Evolutionary conservation across 352 stramenopile genomes (phyloP).

Genomic region (Phytophthora macrochlamydospora): DNA sequence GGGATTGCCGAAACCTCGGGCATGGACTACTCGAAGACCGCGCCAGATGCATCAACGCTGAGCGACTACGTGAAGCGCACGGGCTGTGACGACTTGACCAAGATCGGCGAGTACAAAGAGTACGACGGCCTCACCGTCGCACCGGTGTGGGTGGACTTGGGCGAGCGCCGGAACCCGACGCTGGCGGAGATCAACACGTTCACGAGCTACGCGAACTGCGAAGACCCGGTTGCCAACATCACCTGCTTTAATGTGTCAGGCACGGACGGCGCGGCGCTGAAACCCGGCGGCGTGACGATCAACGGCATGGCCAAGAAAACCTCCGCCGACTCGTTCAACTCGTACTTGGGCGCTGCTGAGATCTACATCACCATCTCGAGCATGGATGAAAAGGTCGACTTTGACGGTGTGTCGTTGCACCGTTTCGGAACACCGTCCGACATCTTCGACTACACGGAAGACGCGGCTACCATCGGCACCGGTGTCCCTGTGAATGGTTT

Average conservation of each 20-base stretch:
- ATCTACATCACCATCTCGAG: slow-evolving; percentile 58
- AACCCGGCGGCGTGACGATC: slow-evolving; percentile 50
- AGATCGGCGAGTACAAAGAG: slow-evolving; percentile 69
- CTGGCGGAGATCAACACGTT: slow-evolving; percentile 61
- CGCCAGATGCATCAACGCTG: slow-evolving; percentile 43
- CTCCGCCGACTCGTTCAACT: slow-evolving; percentile 29
- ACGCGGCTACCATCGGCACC: slow-evolving; percentile 43
- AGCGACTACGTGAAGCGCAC: slow-evolving; percentile 60
- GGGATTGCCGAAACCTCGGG: slow-evolving; percentile 63
- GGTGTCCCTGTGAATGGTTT: slow-evolving; percentile 68
- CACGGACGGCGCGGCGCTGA: slow-evolving; percentile 45
- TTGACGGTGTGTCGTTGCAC: slow-evolving; percentile 51
- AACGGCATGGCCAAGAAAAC: slow-evolving; percentile 53
- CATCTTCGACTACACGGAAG: slow-evolving; percentile 37
- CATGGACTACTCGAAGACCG: slow-evolving; percentile 51
- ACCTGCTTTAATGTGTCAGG: slow-evolving; percentile 61
- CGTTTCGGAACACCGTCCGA: slow-evolving; percentile 52
- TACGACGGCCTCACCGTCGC: slow-evolving; percentile 57
- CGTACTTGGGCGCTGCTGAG: slow-evolving; percentile 51
- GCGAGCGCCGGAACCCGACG: slow-evolving; percentile 62
- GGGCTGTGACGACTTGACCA: slow-evolving; percentile 63
- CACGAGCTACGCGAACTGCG: slow-evolving; percentile 62
- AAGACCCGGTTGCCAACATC: slow-evolving; percentile 46
- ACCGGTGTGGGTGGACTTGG: slow-evolving; percentile 60
- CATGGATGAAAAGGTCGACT: slow-evolving; percentile 43